Conservation (phyloP, 2,329 filamentous ascomycete genomes). For the Sclerotinia subarctica region DNA sequence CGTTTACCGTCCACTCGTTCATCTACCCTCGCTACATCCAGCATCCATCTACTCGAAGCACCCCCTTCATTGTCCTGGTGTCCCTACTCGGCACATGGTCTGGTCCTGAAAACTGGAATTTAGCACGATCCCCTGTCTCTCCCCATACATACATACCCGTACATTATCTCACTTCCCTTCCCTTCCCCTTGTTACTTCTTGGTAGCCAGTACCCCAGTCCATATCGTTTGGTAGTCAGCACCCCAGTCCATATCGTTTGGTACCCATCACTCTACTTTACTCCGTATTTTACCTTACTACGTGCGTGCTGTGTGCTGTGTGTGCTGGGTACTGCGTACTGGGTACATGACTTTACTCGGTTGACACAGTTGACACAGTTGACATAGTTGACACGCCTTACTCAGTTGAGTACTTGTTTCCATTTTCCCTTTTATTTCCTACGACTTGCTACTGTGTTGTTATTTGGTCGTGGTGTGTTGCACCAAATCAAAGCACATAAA, state of each 20-base stretch:
- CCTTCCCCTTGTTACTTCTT: not conserved
- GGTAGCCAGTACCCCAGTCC: not conserved
- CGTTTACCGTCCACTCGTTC: not conserved
- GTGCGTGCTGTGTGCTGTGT: too few species aligned
- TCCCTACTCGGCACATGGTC: not conserved
- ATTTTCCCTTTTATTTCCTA: too few species aligned
- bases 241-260: too few species aligned
- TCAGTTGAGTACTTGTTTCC: too few species aligned
- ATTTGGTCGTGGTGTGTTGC: not conserved
- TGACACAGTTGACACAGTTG: too few species aligned
- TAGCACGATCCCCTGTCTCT: not conserved
- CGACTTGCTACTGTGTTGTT: too few species aligned
- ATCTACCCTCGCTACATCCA: not conserved
- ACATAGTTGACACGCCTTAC: too few species aligned
- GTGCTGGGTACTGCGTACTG: not conserved
- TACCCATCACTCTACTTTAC: not conserved
- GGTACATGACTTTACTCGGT: not conserved
- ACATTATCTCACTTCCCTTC: not conserved
- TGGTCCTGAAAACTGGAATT: not conserved
- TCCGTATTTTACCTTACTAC: not conserved
- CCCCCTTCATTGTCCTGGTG: not conserved
- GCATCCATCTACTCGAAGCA: not conserved
- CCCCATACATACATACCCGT: not conserved
- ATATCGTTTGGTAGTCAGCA: too few species aligned
- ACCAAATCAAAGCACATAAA: slow-evolving; percentile 2